phyloP scores from a whole-genome alignment of 768 basidiomycete species.

The Exsudoporus frostii region DNA sequence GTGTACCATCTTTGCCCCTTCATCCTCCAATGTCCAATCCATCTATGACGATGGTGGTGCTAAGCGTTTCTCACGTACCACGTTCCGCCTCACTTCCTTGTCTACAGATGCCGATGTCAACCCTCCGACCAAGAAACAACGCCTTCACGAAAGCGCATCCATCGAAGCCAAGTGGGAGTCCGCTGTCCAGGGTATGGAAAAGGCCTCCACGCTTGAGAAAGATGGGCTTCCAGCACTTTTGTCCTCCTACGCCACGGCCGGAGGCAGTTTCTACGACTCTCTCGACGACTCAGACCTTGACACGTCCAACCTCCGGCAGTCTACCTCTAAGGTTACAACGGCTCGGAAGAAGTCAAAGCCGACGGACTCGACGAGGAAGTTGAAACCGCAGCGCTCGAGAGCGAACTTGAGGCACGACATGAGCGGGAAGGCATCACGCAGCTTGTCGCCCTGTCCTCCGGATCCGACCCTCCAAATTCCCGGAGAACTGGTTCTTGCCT shows the following conservation, averaged over 20 bases:
- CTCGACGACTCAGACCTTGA: constrained; percentile 27
- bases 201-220: constrained; percentile 39
- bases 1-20: constrained; percentile 32
- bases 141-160: constrained; percentile 27
- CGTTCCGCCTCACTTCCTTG: constrained; percentile 27
- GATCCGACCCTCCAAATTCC: constrained; percentile 57
- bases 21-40: constrained; percentile 41
- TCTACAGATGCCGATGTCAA: not conserved
- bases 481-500: constrained; percentile 64
- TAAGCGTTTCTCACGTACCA: constrained; percentile 43
- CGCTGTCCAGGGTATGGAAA: constrained; percentile 47
- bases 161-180: constrained; percentile 43
- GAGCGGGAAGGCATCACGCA: constrained; percentile 1
- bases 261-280: constrained; percentile 23
- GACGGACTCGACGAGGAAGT: constrained; percentile 11
- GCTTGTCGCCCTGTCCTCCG: constrained; percentile 41
- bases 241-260: constrained; percentile 26
- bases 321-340: not conserved
- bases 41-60: constrained; percentile 32
- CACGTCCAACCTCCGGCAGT: constrained; percentile 6
- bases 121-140: constrained; percentile 48
- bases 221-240: constrained; percentile 48
- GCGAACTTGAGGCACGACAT: constrained; percentile 15
- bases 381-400: constrained; percentile 16
- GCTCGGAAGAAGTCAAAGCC: constrained; percentile 7